These are phyloP conservation scores for Dispira simplex DNA, from an alignment of 192 early-diverging fungal species.

Conservation along the genomic window DNA sequence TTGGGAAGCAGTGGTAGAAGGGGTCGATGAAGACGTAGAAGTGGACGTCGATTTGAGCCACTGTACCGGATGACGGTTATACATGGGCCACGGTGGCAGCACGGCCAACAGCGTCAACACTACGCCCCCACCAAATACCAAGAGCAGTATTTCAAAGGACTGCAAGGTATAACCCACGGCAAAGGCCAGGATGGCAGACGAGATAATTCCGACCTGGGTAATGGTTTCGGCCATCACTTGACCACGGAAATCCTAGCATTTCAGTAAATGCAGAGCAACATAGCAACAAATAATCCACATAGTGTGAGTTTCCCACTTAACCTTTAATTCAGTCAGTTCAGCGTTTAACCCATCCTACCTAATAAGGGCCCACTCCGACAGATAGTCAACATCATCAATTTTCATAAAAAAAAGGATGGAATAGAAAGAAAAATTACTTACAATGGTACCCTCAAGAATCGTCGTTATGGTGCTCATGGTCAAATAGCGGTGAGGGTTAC, in stretches of 20 bases:
- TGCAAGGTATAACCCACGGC: neutral
- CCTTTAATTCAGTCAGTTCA: neutral
- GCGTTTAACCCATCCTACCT: neutral
- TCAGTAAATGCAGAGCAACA: neutral
- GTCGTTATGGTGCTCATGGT: neutral
- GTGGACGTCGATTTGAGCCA: conserved; percentile 3
- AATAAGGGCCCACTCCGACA: neutral
- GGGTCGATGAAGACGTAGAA: neutral
- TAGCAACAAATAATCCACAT: neutral
- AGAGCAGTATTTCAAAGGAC: neutral
- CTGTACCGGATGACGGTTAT: conserved; percentile 2
- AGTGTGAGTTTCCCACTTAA: neutral
- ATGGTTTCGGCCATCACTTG: neutral
- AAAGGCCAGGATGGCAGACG: conserved; percentile 7
- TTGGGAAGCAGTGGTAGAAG: too few species aligned
- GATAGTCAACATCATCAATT: neutral
- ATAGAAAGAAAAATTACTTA: neutral
- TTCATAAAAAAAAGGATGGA: too few species aligned
- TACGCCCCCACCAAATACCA: neutral
- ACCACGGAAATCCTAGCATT: neutral
- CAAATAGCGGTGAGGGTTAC: too few species aligned
- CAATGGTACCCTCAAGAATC: neutral
- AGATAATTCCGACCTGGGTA: neutral
- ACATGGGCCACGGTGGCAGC: conserved; percentile 5
- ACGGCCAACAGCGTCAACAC: neutral